Evolutionary conservation across 2,329 filamentous ascomycete species (phyloP).

Genomic region (Microascus cirrosus): DNA sequence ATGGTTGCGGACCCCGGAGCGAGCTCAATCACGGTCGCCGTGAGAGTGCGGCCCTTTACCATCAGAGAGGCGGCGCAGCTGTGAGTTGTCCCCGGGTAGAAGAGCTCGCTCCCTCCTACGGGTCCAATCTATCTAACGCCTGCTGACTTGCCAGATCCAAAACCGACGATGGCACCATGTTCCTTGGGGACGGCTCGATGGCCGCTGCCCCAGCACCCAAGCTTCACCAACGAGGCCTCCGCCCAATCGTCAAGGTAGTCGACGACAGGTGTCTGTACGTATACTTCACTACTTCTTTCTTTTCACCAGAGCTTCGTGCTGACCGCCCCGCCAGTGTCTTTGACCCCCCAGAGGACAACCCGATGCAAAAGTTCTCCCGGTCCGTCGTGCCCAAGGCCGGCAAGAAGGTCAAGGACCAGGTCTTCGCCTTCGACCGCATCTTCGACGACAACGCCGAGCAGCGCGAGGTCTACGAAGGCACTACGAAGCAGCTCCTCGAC

Average conservation of each 20-base stretch:
- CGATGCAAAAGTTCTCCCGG: slow-evolving; percentile 76
- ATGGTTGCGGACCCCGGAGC: slow-evolving; percentile 27
- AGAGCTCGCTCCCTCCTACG: not conserved
- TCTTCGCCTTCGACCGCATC: slow-evolving; percentile 91
- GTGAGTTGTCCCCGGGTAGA: slow-evolving; percentile 25
- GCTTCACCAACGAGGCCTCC: slow-evolving; percentile 73
- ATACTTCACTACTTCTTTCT: not conserved
- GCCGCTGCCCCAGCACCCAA: slow-evolving; percentile 80
- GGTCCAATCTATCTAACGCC: not conserved
- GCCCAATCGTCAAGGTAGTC: slow-evolving; percentile 88
- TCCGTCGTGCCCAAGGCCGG: slow-evolving; percentile 74
- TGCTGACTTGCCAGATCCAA: slow-evolving; percentile 32
- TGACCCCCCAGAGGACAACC: slow-evolving; percentile 90
- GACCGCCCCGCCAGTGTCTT: slow-evolving; percentile 64
- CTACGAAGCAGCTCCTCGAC: slow-evolving; percentile 80
- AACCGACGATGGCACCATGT: slow-evolving; percentile 75
- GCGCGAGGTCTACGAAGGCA: slow-evolving; percentile 88
- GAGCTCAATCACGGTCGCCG: slow-evolving; percentile 49
- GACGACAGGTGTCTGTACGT: slow-evolving; percentile 92
- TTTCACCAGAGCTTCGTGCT: not conserved
- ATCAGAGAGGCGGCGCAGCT: slow-evolving; percentile 94
- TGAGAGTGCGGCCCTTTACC: slow-evolving; percentile 61
- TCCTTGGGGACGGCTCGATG: slow-evolving; percentile 92
- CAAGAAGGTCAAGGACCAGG: slow-evolving; percentile 93
- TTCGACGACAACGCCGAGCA: slow-evolving; percentile 94